These are phyloP conservation scores for Nicotiana benthamiana DNA, from an alignment of 257 asterid species.

Conservation along the genomic window DNA sequence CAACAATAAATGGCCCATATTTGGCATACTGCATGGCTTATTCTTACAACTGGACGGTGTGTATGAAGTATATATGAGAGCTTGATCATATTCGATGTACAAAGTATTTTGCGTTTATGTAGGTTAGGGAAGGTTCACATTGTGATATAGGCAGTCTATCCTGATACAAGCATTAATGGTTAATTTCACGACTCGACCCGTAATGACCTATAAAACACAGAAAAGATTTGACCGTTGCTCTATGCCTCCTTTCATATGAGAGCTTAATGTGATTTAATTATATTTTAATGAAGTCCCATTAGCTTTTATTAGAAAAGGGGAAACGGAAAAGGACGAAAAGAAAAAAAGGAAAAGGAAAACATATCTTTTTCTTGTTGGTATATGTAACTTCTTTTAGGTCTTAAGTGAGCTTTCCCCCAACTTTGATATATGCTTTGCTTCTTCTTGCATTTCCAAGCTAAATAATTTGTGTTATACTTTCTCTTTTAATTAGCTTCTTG, in stretches of 20 bases:
- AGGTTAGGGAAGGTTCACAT: too few species aligned
- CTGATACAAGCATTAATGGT: too few species aligned
- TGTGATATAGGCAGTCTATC: too few species aligned
- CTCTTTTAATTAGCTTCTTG: slow-evolving; percentile 14
- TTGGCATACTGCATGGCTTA: not conserved
- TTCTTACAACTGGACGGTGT: not conserved
- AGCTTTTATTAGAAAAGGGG: not conserved
- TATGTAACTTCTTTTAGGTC: slow-evolving; percentile 6
- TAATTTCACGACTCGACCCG: too few species aligned
- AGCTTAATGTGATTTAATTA: not conserved
- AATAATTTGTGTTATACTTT: slow-evolving; percentile 13
- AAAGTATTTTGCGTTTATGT: too few species aligned
- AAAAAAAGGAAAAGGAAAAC: not conserved
- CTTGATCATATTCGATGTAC: not conserved
- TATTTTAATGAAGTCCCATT: not conserved
- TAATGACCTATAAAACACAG: too few species aligned
- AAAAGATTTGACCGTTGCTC: too few species aligned
- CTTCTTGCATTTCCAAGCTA: slow-evolving; percentile 29
- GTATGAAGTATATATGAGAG: not conserved
- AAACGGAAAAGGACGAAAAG: not conserved
- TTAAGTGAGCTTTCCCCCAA: not conserved
- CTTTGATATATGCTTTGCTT: slow-evolving; percentile 14
- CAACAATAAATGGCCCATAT: not conserved
- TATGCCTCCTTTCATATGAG: too few species aligned
- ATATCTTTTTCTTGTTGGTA: not conserved